Evolutionary conservation across 2,329 filamentous ascomycete species (phyloP).

Genomic region (Pseudogymnoascus sp.): DNA sequence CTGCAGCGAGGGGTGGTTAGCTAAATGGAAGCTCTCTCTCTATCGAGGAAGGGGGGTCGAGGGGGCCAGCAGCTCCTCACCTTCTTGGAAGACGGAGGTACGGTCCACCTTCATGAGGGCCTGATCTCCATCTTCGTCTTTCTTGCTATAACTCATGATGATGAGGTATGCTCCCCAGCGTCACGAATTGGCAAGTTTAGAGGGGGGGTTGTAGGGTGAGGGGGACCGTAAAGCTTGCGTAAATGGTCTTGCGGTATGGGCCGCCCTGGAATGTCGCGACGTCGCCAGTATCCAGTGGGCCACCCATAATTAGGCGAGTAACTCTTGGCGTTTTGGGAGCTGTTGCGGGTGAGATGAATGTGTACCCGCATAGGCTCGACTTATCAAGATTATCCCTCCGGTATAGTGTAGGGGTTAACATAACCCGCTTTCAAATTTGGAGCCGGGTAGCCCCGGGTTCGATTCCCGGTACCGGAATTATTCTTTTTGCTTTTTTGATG

Average conservation of each 20-base stretch:
- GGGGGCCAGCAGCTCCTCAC: slow-evolving; percentile 39
- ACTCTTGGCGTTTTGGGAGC: background rate
- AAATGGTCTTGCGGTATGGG: background rate
- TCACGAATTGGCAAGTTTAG: slow-evolving; percentile 25
- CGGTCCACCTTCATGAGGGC: slow-evolving; percentile 95
- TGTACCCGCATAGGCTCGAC: background rate
- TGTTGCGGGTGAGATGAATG: background rate
- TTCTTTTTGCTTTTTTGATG: slow-evolving; percentile 5
- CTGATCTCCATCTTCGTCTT: slow-evolving; percentile 94
- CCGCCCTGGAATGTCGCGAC: slow-evolving; percentile 2
- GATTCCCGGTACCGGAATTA: slow-evolving; percentile 14
- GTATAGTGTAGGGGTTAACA: slow-evolving; percentile 15
- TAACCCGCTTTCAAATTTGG: slow-evolving; percentile 12
- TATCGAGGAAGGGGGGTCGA: slow-evolving; percentile 19
- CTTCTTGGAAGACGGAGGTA: slow-evolving; percentile 97
- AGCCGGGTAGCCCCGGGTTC: slow-evolving; percentile 14
- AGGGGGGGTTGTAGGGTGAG: no score
- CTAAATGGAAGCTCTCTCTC: slow-evolving; percentile 20
- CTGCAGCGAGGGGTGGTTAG: slow-evolving; percentile 44
- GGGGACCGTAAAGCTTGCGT: background rate
- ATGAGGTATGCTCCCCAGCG: slow-evolving; percentile 27
- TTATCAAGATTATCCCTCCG: slow-evolving; percentile 6
- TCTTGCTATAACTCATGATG: slow-evolving; percentile 94
- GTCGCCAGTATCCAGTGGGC: slow-evolving; percentile 4
- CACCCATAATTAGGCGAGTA: background rate